These are phyloP conservation scores for Basipetospora sp. DNA, from an alignment of 2,329 filamentous ascomycete genomes.

Conservation along the genomic window DNA sequence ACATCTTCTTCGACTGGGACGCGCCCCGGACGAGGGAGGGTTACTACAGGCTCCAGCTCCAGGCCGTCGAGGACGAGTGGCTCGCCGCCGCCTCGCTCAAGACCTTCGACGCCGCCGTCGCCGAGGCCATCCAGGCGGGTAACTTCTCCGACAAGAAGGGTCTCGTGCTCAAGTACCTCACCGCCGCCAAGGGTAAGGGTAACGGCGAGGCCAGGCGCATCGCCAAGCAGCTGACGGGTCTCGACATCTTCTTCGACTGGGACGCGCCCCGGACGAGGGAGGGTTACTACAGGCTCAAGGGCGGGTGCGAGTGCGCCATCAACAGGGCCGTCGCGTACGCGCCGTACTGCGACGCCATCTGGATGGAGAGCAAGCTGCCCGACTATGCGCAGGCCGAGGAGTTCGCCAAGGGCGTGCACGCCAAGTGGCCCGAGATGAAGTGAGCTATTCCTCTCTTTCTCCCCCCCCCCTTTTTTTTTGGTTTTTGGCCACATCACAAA, in stretches of 20 bases:
- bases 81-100: conserved; percentile 61
- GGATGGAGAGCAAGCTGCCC: conserved; percentile 98
- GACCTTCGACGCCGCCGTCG: conserved; percentile 81
- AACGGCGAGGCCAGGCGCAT: conserved; percentile 68
- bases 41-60: conserved; percentile 83
- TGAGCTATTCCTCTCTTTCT: conserved; percentile 28
- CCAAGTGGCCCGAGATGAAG: conserved; percentile 93
- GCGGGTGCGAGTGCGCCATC: conserved; percentile 79
- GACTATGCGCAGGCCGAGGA: conserved; percentile 83
- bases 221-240: conserved; percentile 61
- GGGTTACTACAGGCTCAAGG: conserved; percentile 85
- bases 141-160: conserved; percentile 49
- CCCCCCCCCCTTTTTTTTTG: not conserved
- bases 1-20: conserved; percentile 92
- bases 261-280: conserved; percentile 83
- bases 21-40: conserved; percentile 84
- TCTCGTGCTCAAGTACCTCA: conserved; percentile 52
- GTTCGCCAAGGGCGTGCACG: conserved; percentile 85
- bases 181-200: conserved; percentile 64
- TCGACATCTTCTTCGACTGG: conserved; percentile 87
- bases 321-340: conserved; percentile 85
- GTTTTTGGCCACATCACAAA: not conserved
- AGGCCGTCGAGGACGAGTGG: conserved; percentile 89
- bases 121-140: conserved; percentile 61
- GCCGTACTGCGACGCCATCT: conserved; percentile 88